Evolutionary conservation across 495 filamentous ascomycete species (phyloP).

Genomic region (Lophiotrema nucula): DNA sequence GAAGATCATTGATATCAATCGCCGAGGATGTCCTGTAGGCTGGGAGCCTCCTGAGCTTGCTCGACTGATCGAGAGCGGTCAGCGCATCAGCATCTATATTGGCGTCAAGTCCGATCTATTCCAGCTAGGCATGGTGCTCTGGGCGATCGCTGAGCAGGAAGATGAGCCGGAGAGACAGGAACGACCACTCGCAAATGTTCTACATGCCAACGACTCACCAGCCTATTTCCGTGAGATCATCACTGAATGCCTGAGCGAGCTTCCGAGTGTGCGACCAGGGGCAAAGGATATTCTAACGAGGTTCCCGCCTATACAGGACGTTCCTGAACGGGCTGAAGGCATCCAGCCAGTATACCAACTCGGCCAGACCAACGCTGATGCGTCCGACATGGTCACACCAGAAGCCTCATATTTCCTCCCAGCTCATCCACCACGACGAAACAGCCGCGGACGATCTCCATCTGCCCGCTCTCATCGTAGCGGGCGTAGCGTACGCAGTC

Average conservation of each 20-base stretch:
- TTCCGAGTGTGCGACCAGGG: conserved; percentile 28
- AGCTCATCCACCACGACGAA: conserved; percentile 12
- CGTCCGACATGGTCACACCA: conserved; percentile 42
- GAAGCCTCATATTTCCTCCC: conserved; percentile 38
- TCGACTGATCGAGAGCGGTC: conserved; percentile 82
- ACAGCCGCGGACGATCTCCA: conserved; percentile 34
- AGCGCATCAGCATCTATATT: conserved; percentile 96
- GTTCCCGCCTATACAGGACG: conserved; percentile 29
- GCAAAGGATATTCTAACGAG: conserved; percentile 34
- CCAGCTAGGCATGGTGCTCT: conserved; percentile 95
- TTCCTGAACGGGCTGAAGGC: not conserved
- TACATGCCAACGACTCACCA: conserved; percentile 16
- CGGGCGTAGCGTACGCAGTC: conserved; percentile 22
- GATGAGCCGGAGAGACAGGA: conserved; percentile 84
- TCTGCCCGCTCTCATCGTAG: conserved; percentile 13
- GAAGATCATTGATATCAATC: conserved; percentile 98
- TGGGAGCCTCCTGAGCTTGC: conserved; percentile 97
- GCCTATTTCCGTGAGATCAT: conserved; percentile 37
- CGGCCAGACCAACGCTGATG: conserved; percentile 34
- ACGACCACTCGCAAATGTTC: conserved; percentile 61
- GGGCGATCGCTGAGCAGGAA: conserved; percentile 81
- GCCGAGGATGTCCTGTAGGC: conserved; percentile 89
- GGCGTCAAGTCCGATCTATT: conserved; percentile 96
- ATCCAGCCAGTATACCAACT: not conserved
- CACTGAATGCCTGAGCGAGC: conserved; percentile 33